Conservation (phyloP, 148 eudicot species). For the Arbutus unedo region DNA sequence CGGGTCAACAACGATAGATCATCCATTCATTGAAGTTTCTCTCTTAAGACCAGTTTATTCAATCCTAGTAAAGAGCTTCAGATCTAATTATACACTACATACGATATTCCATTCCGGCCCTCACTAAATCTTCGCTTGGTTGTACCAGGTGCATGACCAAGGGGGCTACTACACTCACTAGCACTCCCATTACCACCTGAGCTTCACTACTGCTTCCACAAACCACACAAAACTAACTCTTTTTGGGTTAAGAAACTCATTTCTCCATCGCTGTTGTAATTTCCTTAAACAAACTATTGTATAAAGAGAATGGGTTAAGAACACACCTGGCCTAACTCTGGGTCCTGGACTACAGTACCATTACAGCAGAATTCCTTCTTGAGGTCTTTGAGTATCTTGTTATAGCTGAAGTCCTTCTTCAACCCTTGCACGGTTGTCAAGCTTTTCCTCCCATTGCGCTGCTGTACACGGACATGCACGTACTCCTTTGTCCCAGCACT, state of each 20-base stretch:
- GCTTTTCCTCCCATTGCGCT: conserved; percentile 22
- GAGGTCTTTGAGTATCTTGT: conserved; percentile 20
- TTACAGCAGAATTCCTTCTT: conserved; percentile 22
- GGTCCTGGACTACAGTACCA: conserved; percentile 22
- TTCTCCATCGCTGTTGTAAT: neutral
- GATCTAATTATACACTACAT: neutral
- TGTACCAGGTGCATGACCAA: neutral
- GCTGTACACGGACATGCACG: conserved; percentile 22
- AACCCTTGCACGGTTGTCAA: conserved; percentile 22
- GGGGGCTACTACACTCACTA: neutral
- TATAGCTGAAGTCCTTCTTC: conserved; percentile 21
- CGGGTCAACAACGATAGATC: neutral
- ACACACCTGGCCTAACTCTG: conserved; percentile 20
- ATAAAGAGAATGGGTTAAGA: neutral
- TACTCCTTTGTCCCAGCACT: conserved; percentile 19
- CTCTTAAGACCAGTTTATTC: neutral
- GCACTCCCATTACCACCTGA: neutral
- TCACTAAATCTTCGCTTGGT: neutral
- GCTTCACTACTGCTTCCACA: neutral
- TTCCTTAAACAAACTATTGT: neutral
- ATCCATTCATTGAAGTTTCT: neutral
- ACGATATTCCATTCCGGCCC: neutral
- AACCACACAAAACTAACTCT: neutral
- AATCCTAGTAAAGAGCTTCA: neutral
- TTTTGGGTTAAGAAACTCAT: neutral